A percentile compares a stretch with the other conserved stretches of the same genome.
These are phyloP conservation scores for Russula dissimulans DNA, from an alignment of 768 basidiomycete species.

Conservation along the genomic window DNA sequence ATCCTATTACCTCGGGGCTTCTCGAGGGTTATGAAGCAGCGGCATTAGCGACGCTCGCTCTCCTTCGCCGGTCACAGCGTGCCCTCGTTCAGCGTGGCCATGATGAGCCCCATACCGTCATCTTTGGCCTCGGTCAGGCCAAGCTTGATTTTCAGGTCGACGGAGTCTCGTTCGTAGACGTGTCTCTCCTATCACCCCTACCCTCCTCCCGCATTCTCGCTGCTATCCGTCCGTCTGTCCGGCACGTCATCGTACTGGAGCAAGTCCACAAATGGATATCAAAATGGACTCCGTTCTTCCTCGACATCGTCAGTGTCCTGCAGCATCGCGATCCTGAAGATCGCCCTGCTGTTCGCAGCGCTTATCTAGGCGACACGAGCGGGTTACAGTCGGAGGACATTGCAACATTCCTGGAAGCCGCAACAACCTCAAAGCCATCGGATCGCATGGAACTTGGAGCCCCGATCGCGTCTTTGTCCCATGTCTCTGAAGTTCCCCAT, in stretches of 20 bases:
- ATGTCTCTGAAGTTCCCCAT: constrained; percentile 37
- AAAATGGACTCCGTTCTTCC: constrained; percentile 81
- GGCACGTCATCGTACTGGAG: constrained; percentile 72
- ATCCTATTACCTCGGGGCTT: constrained; percentile 25
- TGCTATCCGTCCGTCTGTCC: constrained; percentile 52
- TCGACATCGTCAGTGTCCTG: constrained; percentile 68
- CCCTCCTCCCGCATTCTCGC: constrained; percentile 44
- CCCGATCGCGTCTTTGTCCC: constrained; percentile 23
- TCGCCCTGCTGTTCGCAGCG: constrained; percentile 50
- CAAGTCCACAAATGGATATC: constrained; percentile 68
- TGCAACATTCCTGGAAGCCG: constrained; percentile 41
- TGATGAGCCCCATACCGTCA: constrained; percentile 49
- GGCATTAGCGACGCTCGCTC: constrained; percentile 51
- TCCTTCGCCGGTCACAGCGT: constrained; percentile 51
- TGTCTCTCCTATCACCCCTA: constrained; percentile 65
- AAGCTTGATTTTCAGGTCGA: constrained; percentile 38
- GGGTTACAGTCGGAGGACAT: constrained; percentile 37
- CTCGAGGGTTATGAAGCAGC: constrained; percentile 61
- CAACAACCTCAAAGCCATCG: constrained; percentile 30
- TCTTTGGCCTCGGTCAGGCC: constrained; percentile 60
- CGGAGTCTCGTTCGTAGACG: constrained; percentile 51
- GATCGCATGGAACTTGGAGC: constrained; percentile 43
- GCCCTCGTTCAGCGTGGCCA: constrained; percentile 47
- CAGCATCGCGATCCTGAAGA: constrained; percentile 45
- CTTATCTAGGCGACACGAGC: constrained; percentile 45